These are phyloP conservation scores for Populus hybrid DNA, from an alignment of 441 rosid species.

Conservation along the genomic window DNA sequence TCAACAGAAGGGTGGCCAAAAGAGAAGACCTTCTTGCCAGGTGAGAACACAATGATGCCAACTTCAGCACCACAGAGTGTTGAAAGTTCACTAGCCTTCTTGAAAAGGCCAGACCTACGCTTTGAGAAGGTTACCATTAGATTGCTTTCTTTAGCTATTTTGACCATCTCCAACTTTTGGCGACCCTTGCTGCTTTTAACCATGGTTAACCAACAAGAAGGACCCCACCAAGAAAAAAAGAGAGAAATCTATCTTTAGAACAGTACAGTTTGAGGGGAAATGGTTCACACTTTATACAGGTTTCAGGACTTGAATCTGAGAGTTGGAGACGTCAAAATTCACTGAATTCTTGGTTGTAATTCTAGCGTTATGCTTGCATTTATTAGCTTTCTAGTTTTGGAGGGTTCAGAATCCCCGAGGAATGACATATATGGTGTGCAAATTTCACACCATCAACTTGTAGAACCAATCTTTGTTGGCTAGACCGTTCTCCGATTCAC, in stretches of 20 bases:
- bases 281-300: neutral
- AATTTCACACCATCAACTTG: neutral
- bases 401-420: constrained; percentile 9
- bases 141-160: constrained; percentile 35
- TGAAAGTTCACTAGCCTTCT: constrained; percentile 51
- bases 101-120: constrained; percentile 43
- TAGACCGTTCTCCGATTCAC: neutral
- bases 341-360: neutral
- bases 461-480: neutral
- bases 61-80: constrained; percentile 48
- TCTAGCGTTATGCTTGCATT: neutral
- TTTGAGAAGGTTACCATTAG: constrained; percentile 55
- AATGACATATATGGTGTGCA: constrained; percentile 15
- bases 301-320: neutral
- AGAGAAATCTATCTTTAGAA: neutral
- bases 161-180: constrained; percentile 34
- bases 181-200: constrained; percentile 38
- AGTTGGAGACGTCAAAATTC: neutral
- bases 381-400: constrained; percentile 26
- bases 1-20: constrained; percentile 51
- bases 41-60: constrained; percentile 38
- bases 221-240: neutral
- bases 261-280: neutral
- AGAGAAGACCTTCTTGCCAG: constrained; percentile 39
- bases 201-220: constrained; percentile 23